Conservation (phyloP, 176 grass and related monocot species). For the Oryza meyeriana region DNA sequence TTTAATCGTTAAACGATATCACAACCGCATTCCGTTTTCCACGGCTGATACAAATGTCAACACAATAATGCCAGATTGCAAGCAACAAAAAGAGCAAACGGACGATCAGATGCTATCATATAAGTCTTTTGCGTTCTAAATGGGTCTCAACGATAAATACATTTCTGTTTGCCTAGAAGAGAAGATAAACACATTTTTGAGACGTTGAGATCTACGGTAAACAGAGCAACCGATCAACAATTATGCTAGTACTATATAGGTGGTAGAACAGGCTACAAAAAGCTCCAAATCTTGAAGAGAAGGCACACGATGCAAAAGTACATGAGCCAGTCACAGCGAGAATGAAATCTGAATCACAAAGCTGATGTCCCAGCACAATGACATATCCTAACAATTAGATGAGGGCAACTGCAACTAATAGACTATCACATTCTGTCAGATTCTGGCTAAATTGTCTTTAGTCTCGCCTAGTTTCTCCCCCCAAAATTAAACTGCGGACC, state of each 20-base stretch:
- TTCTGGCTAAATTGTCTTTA: slow-evolving; percentile 7
- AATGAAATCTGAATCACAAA: slow-evolving; percentile 1
- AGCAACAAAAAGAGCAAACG: too few species aligned
- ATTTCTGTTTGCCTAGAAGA: neutral
- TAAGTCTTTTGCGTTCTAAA: neutral
- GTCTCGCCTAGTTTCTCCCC: slow-evolving; percentile 18
- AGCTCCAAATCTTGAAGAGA: neutral
- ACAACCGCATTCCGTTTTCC: too few species aligned
- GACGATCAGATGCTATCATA: too few species aligned
- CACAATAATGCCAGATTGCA: too few species aligned
- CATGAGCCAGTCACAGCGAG: neutral
- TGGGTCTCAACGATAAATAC: neutral
- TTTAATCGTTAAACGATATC: too few species aligned
- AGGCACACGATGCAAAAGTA: neutral
- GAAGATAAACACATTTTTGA: neutral
- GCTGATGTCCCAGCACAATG: slow-evolving; percentile 12
- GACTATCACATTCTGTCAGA: slow-evolving; percentile 8
- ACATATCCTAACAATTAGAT: neutral
- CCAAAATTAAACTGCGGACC: neutral
- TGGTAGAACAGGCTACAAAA: neutral
- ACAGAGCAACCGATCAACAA: neutral
- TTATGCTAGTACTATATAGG: neutral
- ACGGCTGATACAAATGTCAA: too few species aligned
- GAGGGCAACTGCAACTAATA: neutral
- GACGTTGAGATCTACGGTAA: neutral